Base-by-base conservation (phyloP, 108 stramenopile genomes). In the Nannochloropsis salina region DNA sequence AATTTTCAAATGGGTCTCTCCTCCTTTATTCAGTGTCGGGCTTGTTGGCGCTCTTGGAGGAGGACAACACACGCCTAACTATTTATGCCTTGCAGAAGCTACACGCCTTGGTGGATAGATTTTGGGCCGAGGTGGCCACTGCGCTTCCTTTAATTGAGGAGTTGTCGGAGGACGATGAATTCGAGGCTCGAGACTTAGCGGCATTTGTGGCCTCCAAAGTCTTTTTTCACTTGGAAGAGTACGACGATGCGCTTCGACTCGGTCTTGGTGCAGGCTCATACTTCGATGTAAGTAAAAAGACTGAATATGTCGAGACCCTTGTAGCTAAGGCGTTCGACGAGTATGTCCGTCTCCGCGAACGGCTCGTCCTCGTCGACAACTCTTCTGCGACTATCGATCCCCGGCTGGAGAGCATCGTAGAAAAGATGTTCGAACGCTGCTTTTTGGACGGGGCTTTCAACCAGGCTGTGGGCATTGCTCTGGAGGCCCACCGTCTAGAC, bases 211-310 rank as follows among this genome's bases (percentile, higher is more conserved):
- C 98, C 1, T 93, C 94, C 43, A 94, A 96, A 47, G 95, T 96
- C 82, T 99, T 96, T 85, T 99, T 96, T 85, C 98, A 99, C 87
- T 90, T 99, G 47, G 96, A 99, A 87, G 98, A 99, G 90, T 97
- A 97, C 82, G 88, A 92, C 31, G 97, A 99, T 80, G 96, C 99
- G 9, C 89, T 99, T 51, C 93, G 96, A 9, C 92, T 98, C 21
- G 92, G 92, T 11, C 88, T 93, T 6, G 89, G 83, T 3, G 91
- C 92, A 11, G 92, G 92, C 1, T 20, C 42, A 22, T 86, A 88
- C 87, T 93, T 93, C 87, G 92, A 93, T 40, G 87, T 93, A 21
- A 82, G 84, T 93, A 41, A 51, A 21, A 85, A 82, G 47, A 85
- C 61, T 1, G 93, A 93, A 84, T 93, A 92, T 21, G 91, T 88